Evolutionary conservation across 1,284 basidiomycete species (phyloP), one percentile per base, ranked within the genome.

Genomic region (Omphalotus olearius): DNA sequence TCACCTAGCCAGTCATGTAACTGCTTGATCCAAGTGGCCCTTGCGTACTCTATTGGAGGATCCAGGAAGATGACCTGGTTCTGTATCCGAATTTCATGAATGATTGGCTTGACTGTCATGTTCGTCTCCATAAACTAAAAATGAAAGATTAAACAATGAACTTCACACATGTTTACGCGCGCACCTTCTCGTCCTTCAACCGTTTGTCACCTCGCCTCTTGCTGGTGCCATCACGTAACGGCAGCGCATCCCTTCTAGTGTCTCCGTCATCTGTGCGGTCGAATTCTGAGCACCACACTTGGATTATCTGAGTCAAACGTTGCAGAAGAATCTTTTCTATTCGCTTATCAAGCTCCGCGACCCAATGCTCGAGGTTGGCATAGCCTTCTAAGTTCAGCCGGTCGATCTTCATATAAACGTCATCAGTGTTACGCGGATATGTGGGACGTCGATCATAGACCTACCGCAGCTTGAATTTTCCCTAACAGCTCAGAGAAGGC

Each of bases 41-140:
- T 83, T 0, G 95, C 93, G 59, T 91, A 83, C 69, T 99, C 96
- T 70, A 98, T 91, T 49, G 96, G 96, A 7, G 97, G 97, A 66
- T 99, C 95, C 46, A 98, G 78, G 75, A 97, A 98, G 69, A 99
- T 98, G 61, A 98, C 92, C 67, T 99, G 96, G 66, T 98, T 97
- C 65, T 95, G 91, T 76, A 99, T 98, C 64, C 95, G 82, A 55
- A 99, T 91, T 66, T 98, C 94, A 66, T 98, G 94, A 2, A 94
- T 77, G 51, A 96, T 86, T 0, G 92, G 85, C 62, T 91, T 85
- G 59, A 95, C 70, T 0, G 75, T 74, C 76, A 92, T 82, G 51
- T 78, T 78, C 17, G 77, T 79, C 60, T 91, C 89, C 56, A 84
- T 63, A 62, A 79, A 76, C 85, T 88, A 57, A 35, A 18, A 45